These are phyloP conservation scores for Lipomyces yamadae DNA, from an alignment of 805 yeast species.

Conservation along the genomic window DNA sequence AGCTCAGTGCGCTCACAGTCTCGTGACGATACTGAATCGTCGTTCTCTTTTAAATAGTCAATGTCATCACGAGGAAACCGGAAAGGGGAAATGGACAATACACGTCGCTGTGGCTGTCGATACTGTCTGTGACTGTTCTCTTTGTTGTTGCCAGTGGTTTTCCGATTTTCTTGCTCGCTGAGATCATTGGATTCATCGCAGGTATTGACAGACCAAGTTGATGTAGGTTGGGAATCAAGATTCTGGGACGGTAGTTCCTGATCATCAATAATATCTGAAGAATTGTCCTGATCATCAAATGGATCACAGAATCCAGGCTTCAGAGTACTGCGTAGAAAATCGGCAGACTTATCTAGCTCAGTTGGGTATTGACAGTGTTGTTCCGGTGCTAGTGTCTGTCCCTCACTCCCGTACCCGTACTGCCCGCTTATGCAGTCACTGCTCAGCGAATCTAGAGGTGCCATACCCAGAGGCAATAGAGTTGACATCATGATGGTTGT, in stretches of 20 bases:
- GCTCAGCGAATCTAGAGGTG: not conserved
- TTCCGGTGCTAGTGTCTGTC: not conserved
- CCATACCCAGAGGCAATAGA: not conserved
- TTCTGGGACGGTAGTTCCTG: not conserved
- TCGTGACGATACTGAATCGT: not conserved
- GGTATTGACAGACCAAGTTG: not conserved
- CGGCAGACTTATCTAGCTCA: not conserved
- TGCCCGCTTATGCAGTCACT: not conserved
- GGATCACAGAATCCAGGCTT: constrained; percentile 3
- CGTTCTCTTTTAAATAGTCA: not conserved
- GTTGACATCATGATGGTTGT: not conserved
- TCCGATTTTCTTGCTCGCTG: constrained; percentile 1
- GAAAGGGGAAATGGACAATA: not conserved
- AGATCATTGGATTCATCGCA: not conserved
- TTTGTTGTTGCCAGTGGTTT: not conserved
- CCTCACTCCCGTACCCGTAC: not conserved
- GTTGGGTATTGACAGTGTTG: not conserved
- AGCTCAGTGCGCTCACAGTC: not conserved
- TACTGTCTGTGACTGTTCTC: not conserved
- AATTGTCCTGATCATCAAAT: not conserved
- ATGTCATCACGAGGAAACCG: not conserved
- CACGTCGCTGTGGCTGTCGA: not conserved
- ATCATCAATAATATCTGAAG: not conserved
- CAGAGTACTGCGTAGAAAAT: not conserved
- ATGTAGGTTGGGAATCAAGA: not conserved